Base-by-base conservation (phyloP, 192 early-diverging fungal species). In the Thoreauomyces humboldtii region DNA sequence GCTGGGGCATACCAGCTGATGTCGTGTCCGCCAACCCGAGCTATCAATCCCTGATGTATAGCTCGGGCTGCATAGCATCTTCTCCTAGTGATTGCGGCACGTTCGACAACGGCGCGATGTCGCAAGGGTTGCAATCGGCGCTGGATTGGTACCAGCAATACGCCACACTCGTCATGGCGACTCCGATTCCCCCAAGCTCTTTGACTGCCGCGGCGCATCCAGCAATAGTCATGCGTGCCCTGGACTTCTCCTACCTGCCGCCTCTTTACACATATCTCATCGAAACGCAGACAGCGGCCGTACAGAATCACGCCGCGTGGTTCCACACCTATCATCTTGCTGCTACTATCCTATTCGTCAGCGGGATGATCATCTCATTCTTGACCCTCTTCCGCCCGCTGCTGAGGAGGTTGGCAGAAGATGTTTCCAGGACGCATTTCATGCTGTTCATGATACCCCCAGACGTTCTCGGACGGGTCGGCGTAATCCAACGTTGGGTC, bases 401-500 rank as follows among this genome's bases (percentile, higher is more conserved):
- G 14, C 15, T 78, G 6, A 37, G 35, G 4, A 25, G 19, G 7
- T 47, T 78, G 37, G 51, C 55, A 5, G 67, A 78, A 35, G 76
- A 78, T 22, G 34, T 52, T 27, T 29, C 47, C 7, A 32, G 76
- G 14, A 74, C 72, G 21, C 46, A 69, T 6, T 65, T 67, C 3
- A 65, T 78, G 44, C 63, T 78, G 2, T 67, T 65, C 33, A 78
- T 78, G 76, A 51, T 74, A 15, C 76, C 76, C 21, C 43, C 72
- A 7, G 72, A 74, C n/a, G 53, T 78, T 37, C 43, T 78, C 35
- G 35, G 54, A 34, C 70, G 64, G 34, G 68, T 73, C 32, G 63
- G 46, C 42, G 70, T 70, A 32, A 65, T 76, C 28, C 27, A 43
- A 31, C n/a, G 35, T 4, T 73, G 72, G 72, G 15, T 52, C 25